Base-by-base conservation (phyloP, 352 stramenopile genomes). In the Globisporangium irregulare region DNA sequence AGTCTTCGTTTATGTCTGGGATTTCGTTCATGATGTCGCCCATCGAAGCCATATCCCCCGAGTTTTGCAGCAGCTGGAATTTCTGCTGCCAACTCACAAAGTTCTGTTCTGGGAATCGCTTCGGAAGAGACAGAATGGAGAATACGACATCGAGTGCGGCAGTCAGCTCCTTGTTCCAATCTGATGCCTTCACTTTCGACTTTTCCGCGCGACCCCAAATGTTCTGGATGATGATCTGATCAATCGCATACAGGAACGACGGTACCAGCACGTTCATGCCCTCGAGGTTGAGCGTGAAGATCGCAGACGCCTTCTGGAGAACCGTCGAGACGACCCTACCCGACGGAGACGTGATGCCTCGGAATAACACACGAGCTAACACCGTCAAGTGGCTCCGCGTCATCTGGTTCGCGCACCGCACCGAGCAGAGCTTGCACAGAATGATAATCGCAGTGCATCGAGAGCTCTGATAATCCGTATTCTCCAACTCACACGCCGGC, bases 81-180 rank as follows among this genome's bases (percentile, higher is more conserved):
- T 93, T 93, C 24, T 85, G 76, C 68, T 84, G 84, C 86, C 86
- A 94, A 5, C 82, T 90, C 15, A 94, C 85, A 63, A 94, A 93
- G 56, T 92, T 80, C 68, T 94, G 78, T 3, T 78, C 66, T 20
- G 84, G 85, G 62, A 92, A 94, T 18, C 86, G 73, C 60, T 91
- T 93, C 0, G 88, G 86, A 34, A 94, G 66, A 55, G 82, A 66
- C 15, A 94, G 29, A 22, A 96, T 84, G 2, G 85, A 89, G 57
- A 94, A 90, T 2, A 92, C 77, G 18, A 96, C 77, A 46, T 94
- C 81, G 9, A 96, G 69, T 15, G 85, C 81, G 0, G 88, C 86
- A 53, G 81, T 91, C 1, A 94, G 75, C 62, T 94, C 84, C 59
- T 89, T 90, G 59, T 92, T 92, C 86, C 86, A 94, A 34, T 93